Conservation (phyloP, 495 filamentous ascomycete genomes). For the Baudoinia panamericana region DNA sequence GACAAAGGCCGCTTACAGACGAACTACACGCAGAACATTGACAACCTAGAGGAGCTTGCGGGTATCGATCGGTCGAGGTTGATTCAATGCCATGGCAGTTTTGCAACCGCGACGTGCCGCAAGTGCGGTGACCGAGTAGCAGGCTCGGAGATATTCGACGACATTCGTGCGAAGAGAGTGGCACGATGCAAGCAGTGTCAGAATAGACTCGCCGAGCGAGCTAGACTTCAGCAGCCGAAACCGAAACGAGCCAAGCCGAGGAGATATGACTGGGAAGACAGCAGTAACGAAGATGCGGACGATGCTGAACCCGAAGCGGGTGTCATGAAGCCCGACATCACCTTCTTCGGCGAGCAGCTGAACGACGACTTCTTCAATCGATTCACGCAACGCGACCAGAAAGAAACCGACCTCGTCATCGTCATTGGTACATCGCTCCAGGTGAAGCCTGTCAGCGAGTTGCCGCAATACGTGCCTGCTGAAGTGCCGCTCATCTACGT, state of each 20-base stretch:
- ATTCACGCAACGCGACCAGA: constrained; percentile 62
- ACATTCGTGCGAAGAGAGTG: constrained; percentile 62
- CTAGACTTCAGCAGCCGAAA: constrained; percentile 43
- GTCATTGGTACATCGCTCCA: constrained; percentile 96
- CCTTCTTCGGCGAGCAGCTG: constrained; percentile 88
- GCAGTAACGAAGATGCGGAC: constrained; percentile 59
- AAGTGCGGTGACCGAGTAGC: constrained; percentile 66
- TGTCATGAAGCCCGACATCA: constrained; percentile 98
- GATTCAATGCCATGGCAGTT: constrained; percentile 92
- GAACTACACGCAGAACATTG: constrained; percentile 98
- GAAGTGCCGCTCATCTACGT: constrained; percentile 90
- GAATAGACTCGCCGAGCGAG: constrained; percentile 31
- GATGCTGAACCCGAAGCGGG: constrained; percentile 58
- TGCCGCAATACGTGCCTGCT: constrained; percentile 64
- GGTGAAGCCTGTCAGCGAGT: constrained; percentile 86
- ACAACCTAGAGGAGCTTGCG: constrained; percentile 84
- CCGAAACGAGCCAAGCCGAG: constrained; percentile 43
- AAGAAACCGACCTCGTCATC: constrained; percentile 77
- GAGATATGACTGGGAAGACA: constrained; percentile 47
- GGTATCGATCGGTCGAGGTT: constrained; percentile 74
- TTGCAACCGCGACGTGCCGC: constrained; percentile 80
- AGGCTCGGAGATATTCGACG: constrained; percentile 62
- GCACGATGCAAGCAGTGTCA: constrained; percentile 52
- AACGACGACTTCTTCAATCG: constrained; percentile 74
- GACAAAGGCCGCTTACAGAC: constrained; percentile 81